Evolutionary conservation across 179 eudicot genomes (phyloP), one percentile per base, ranked within the genome.

Genomic region (Sideroxylon spinosum): DNA sequence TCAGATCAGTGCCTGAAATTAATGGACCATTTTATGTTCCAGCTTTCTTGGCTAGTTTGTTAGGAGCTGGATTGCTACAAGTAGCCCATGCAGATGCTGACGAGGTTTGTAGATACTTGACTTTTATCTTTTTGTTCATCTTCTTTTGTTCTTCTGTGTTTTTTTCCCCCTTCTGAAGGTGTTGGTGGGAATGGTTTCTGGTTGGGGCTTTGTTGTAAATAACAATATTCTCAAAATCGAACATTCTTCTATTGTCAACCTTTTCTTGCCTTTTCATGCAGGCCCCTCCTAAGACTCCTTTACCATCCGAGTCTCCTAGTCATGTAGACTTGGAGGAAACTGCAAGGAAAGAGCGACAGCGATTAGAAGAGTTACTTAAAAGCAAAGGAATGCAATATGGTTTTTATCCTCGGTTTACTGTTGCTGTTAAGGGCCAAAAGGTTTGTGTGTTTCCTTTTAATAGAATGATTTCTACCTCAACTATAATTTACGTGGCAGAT

Each of bases 371-470:
- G 29, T 84, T 94, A 65, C 83, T 96, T 55, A 92, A 84, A 86
- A 91, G 82, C 88, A 92, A 89, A 88, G 92, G 91, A 81, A 81
- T 87, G 88, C 86, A 83, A 63, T 86, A 88, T 89, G 98, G 98
- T 75, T 89, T 91, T 81, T 91, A 84, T 87, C 99, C 99, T 70
- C 89, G 87, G 71, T 91, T 92, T 73, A 90, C 89, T 29, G 92
- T 96, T 73, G 90, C 91, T 64, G 92, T 90, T 26, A 94, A 96
- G 86, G 99, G 98, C 49, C 97, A 92, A 81, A 93, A 94, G 98
- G 99, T 95, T 75, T 29, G 64, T 73, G 49, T 52, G 75, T 50
- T 78, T 65, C 25, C 59, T 78, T 57, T 32, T 76, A 60, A 57
- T 65, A 49, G 25, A 20, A n/a, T 29, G 55, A 72, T 59, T 25